Evolutionary conservation across 768 basidiomycete genomes (phyloP), one percentile per base, ranked within the genome.

Genomic region (Tubosaeta sp.): DNA sequence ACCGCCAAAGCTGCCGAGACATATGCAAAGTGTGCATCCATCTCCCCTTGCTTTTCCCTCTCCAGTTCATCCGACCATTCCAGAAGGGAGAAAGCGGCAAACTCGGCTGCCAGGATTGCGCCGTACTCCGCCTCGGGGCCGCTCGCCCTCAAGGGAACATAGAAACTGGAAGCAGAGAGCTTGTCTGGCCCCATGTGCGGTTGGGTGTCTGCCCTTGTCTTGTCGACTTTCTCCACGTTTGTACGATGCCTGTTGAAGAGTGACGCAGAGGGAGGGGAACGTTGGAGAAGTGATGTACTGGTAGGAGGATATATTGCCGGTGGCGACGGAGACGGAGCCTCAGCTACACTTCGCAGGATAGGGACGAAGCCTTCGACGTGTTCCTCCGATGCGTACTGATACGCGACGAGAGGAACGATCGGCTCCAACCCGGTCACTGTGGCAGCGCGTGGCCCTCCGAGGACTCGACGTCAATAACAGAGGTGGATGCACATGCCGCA

Each of bases 31-130:
- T 59, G 41, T 12, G 45, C 42, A 25, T 59, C 53, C 48, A 52
- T 55, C 51, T 27, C 42, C 5, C 41, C 48, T 29, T 59, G 51
- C 19, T 49, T 50, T 42, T 39, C 30, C 27, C 6, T 50, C 46
- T 59, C 58, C 31, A 56, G 34, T 19, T 59, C 48, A 16, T 56
- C 54, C 6, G 48, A 42, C 57, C 57, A 59, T 19, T 56, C 58
- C 10, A 52, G 42, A n/a, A 56, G 40, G 6, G 49, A 39, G 38
- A 59, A 59, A 4, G 24, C 31, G 1, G 45, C 45, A 45, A 56
- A 49, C 25, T 59, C 57, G 30, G 53, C 29, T 35, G 43, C 44
- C 12, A 44, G 27, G 19, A 55, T 48, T 21, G 44, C 53, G 12
- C 59, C 44, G 36, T 46, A 59, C 31, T 46, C 51, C n/a, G 38